phyloP scores from a whole-genome alignment of 2,329 filamentous ascomycete genomes.

The Neurospora crassa region DNA sequence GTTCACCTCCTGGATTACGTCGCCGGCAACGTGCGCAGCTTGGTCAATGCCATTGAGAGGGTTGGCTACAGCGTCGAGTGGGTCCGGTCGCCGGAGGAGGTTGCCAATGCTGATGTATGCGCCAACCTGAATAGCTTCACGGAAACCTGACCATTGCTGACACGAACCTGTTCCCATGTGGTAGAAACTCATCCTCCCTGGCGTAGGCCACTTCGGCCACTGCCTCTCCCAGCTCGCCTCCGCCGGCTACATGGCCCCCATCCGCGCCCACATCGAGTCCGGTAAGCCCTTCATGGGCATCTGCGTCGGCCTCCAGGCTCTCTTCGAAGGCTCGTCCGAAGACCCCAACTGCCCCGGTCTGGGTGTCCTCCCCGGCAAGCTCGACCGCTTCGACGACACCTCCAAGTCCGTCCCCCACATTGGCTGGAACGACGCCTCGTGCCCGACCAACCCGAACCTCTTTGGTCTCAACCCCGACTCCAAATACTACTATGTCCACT shows the following conservation, averaged over 20 bases:
- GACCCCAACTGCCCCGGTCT: constrained; percentile 63
- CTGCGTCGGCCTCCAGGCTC: constrained; percentile 85
- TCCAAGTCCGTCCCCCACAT: constrained; percentile 96
- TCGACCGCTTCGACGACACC: constrained; percentile 67
- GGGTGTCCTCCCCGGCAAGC: constrained; percentile 58
- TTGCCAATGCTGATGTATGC: constrained; percentile 70
- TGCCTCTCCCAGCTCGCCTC: constrained; percentile 76
- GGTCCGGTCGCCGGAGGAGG: constrained; percentile 76
- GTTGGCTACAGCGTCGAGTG: constrained; percentile 88
- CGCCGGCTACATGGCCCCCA: constrained; percentile 75
- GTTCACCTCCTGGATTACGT: constrained; percentile 82
- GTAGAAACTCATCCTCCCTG: constrained; percentile 87
- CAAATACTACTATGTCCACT: constrained; percentile 99
- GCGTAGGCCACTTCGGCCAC: constrained; percentile 96
- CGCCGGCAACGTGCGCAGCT: constrained; percentile 88
- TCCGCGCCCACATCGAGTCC: constrained; percentile 70
- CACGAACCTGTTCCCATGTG: background rate
- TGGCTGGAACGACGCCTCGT: constrained; percentile 83
- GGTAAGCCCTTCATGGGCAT: constrained; percentile 99
- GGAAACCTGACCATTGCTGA: background rate
- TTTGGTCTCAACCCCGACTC: constrained; percentile 72
- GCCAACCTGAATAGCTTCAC: background rate
- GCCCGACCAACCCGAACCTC: constrained; percentile 39
- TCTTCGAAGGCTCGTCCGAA: constrained; percentile 82
- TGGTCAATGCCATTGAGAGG: constrained; percentile 97